Evolutionary conservation across 179 eudicot species (phyloP), one percentile per base, ranked within the genome.

Genomic region (Patellifolia procumbens): DNA sequence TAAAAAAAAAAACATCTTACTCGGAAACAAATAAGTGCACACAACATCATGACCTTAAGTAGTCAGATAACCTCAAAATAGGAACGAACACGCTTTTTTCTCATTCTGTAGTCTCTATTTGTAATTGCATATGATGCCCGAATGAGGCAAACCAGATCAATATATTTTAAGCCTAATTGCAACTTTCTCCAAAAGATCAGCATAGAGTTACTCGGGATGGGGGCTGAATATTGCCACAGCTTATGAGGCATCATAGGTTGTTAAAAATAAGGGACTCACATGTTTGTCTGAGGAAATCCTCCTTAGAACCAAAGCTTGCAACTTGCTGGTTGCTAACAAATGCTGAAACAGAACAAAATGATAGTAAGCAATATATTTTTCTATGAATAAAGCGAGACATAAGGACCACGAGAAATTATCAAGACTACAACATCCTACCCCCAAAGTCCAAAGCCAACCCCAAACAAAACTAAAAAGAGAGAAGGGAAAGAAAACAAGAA

Each of bases 201-300:
- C 12, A 49, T 7, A 3, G 48, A 69, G 77, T 58, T 59, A 53
- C 45, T 52, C 10, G 45, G 19, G 26, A 42, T 4, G 28, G 48
- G 42, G 42, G 42, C 58, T 15, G 71, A 9, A 78, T 53, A 69
- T 15, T 7, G 28, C 67, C 31, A 42, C 26, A 9, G 0, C 52
- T 10, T 10, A n/a, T n/a, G 6, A 2, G 0, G 19, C 37, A 52
- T 67, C 53, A 31, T 32, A 24, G 42, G 19, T 16, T 7, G n/a
- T 7, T 56, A 48, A 26, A 73, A 80, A 52, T 76, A 66, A 39
- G 37, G 55, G 81, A 68, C 86, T 82, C 85, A 90, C 99, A 61
- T 92, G 99, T 42, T 81, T 83, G 70, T 84, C 79, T 24, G 90
- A 88, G 82, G 83, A 83, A 56, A 95, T 85, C 85, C 94, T 87